phyloP scores from a whole-genome alignment of 306 rosid genomes.

The Astragalus membranaceus region DNA sequence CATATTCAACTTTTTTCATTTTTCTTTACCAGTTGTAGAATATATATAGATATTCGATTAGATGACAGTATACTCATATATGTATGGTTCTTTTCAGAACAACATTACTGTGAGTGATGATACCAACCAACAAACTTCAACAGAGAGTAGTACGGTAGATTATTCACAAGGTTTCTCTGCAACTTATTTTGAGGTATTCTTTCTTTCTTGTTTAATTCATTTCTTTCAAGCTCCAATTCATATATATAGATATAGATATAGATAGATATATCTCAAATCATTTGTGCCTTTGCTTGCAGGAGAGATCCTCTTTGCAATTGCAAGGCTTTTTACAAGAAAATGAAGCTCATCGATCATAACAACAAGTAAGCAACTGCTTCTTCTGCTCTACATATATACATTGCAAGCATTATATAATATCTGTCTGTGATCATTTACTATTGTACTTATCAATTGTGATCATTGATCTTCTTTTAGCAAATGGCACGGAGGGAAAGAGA shows the following conservation, averaged over 20 bases:
- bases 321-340: conserved; percentile 55
- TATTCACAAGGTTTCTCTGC: conserved; percentile 85
- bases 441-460: background rate
- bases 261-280: conserved; percentile 4
- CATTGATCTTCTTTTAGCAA: conserved; percentile 27
- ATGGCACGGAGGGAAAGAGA: conserved; percentile 49
- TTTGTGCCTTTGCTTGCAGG: conserved; percentile 32
- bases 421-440: background rate
- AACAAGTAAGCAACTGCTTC: conserved; percentile 39
- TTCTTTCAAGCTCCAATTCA: background rate
- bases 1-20: background rate
- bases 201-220: background rate
- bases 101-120: conserved; percentile 13
- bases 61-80: background rate
- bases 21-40: background rate
- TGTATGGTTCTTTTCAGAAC: conserved; percentile 35
- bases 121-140: conserved; percentile 48
- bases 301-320: conserved; percentile 53
- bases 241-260: too few relatives aligned
- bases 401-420: background rate
- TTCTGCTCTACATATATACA: conserved; percentile 15
- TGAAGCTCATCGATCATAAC: conserved; percentile 42
- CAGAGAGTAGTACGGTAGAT: conserved; percentile 52
- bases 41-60: too few relatives aligned
- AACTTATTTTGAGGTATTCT: conserved; percentile 64